These are phyloP conservation scores for Blastocystis sp. DNA, from an alignment of 352 stramenopile species.

Conservation along the genomic window DNA sequence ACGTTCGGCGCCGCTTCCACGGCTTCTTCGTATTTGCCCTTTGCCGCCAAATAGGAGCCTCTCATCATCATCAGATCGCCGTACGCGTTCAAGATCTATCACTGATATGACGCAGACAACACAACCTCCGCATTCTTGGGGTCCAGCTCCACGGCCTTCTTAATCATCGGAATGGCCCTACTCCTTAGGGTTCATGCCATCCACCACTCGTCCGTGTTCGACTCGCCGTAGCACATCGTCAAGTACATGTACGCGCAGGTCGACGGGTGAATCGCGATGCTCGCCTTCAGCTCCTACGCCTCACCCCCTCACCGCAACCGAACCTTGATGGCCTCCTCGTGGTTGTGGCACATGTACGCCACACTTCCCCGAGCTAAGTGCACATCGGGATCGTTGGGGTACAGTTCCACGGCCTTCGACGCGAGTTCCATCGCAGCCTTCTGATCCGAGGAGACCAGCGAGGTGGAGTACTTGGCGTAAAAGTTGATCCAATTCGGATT, in stretches of 20 bases:
- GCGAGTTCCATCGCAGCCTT: slow-evolving; percentile 4
- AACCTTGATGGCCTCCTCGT: neutral
- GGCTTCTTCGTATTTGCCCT: slow-evolving; percentile 6
- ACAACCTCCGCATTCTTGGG: neutral
- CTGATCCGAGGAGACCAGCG: neutral
- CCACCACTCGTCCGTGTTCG: slow-evolving; percentile 21
- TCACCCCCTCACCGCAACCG: neutral
- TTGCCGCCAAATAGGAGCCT: slow-evolving; percentile 13
- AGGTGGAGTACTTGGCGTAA: slow-evolving; percentile 20
- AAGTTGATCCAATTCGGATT: slow-evolving; percentile 43
- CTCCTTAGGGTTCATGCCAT: neutral
- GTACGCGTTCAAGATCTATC: neutral
- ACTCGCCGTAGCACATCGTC: slow-evolving; percentile 20
- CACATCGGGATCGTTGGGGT: neutral
- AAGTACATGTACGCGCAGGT: slow-evolving; percentile 30
- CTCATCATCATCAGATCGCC: slow-evolving; percentile 27
- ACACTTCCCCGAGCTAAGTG: slow-evolving; percentile 5
- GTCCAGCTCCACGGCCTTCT: slow-evolving; percentile 31
- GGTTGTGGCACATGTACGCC: neutral
- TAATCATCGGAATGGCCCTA: slow-evolving; percentile 7
- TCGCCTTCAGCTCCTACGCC: slow-evolving; percentile 27
- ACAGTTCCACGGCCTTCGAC: slow-evolving; percentile 9
- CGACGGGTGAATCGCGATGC: slow-evolving; percentile 3
- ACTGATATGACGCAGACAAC: neutral
- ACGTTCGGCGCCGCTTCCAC: neutral